These are phyloP conservation scores for Euptelea pleiosperma DNA, from an alignment of 164 flowering plant species.

Conservation along the genomic window DNA sequence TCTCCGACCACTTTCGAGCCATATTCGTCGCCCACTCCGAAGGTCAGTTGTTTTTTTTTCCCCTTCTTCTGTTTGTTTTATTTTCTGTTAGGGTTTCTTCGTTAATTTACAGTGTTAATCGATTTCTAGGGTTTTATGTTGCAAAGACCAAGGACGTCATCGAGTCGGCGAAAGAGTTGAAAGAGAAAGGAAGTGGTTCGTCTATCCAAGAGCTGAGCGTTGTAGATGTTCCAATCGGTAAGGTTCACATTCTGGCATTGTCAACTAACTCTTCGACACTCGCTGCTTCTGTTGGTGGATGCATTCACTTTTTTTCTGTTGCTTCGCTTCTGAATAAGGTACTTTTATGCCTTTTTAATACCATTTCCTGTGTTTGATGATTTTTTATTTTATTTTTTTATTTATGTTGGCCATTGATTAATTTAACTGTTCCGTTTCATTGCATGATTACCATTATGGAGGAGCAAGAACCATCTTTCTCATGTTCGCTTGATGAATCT, in stretches of 20 bases:
- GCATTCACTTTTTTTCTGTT: constrained; percentile 50
- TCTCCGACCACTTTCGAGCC: constrained; percentile 49
- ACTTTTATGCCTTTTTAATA: not conserved
- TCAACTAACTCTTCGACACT: constrained; percentile 57
- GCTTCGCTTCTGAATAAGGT: constrained; percentile 71
- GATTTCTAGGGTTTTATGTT: constrained; percentile 44
- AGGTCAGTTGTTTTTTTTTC: constrained; percentile 33
- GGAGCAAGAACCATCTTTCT: constrained; percentile 54
- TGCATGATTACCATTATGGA: constrained; percentile 28
- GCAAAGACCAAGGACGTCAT: constrained; percentile 68
- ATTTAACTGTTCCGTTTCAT: not conserved
- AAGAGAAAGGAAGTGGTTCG: constrained; percentile 32
- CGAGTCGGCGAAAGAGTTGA: constrained; percentile 48
- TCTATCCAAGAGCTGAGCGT: constrained; percentile 56
- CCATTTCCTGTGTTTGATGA: not conserved
- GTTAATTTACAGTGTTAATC: not conserved
- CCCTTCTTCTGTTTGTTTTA: not conserved
- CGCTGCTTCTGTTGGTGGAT: constrained; percentile 47
- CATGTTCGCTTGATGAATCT: constrained; percentile 46
- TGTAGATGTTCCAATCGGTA: constrained; percentile 55
- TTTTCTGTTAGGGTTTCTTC: not conserved
- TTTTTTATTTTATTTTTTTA: not conserved
- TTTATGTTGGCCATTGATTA: not conserved
- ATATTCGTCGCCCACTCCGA: constrained; percentile 60
- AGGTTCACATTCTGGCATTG: constrained; percentile 52